A percentile compares a stretch with the other conserved stretches of the same genome.
Conservation (phyloP, 2,329 filamentous ascomycete species). For the Xylariaceae sp. region DNA sequence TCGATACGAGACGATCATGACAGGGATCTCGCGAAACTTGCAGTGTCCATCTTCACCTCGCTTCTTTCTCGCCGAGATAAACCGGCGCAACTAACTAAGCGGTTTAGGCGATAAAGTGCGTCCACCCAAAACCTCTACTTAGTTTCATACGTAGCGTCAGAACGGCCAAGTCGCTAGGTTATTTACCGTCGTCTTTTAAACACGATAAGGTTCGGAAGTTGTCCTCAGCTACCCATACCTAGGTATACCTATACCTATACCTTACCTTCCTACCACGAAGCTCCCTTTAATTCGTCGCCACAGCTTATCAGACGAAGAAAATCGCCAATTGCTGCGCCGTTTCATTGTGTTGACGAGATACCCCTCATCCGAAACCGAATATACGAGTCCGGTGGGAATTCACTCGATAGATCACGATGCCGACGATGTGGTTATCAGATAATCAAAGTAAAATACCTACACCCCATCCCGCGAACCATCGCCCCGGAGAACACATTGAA, state of each 20-base stretch:
- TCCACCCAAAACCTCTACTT: too few species aligned
- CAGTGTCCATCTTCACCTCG: not conserved
- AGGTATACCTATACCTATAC: too few species aligned
- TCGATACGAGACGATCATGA: not conserved
- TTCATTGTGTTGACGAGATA: constrained; percentile 2
- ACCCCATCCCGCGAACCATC: not conserved
- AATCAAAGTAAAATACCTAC: constrained; percentile 68
- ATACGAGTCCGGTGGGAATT: constrained; percentile 20
- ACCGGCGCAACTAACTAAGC: too few species aligned
- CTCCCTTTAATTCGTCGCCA: not conserved
- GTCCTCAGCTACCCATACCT: too few species aligned
- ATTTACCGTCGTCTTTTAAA: not conserved
- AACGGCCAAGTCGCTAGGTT: too few species aligned
- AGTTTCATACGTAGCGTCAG: too few species aligned
- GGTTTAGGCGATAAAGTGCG: too few species aligned
- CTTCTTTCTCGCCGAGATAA: not conserved
- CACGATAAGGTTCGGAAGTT: not conserved
- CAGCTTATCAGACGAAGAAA: not conserved
- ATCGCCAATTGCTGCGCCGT: not conserved
- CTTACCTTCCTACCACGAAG: too few species aligned
- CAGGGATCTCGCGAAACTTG: too few species aligned
- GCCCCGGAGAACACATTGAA: too few species aligned
- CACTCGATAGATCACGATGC: constrained; percentile 49
- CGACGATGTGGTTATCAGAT: constrained; percentile 94
- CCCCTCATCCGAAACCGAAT: not conserved